These are phyloP conservation scores for Boletales sp. DNA, from an alignment of 768 basidiomycete genomes.

Conservation along the genomic window DNA sequence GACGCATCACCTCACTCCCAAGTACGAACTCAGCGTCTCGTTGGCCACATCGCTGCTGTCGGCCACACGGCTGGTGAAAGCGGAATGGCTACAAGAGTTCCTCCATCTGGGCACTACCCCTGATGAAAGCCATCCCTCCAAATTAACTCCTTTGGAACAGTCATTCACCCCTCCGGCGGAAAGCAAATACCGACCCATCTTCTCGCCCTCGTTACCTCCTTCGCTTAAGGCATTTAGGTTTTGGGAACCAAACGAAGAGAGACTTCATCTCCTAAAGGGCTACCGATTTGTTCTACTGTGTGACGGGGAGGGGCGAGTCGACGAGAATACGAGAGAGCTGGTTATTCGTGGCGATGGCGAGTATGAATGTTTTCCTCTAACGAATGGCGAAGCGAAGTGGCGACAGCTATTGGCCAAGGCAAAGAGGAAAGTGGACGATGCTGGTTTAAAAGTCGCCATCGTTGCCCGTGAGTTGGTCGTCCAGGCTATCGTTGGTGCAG, in stretches of 20 bases:
- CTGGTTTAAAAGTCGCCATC: slow-evolving; percentile 46
- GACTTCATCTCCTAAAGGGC: slow-evolving; percentile 49
- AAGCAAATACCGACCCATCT: slow-evolving; percentile 56
- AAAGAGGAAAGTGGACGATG: slow-evolving; percentile 42
- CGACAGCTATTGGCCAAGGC: slow-evolving; percentile 50
- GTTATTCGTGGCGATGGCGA: slow-evolving; percentile 55
- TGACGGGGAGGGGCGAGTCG: slow-evolving; percentile 49
- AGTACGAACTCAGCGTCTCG: slow-evolving; percentile 44
- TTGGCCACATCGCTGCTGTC: slow-evolving; percentile 60
- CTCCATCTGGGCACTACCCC: slow-evolving; percentile 45
- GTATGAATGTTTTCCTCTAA: slow-evolving; percentile 60
- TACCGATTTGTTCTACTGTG: slow-evolving; percentile 60
- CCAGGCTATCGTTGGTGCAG: slow-evolving; percentile 47
- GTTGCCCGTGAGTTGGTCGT: slow-evolving; percentile 50
- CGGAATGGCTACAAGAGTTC: slow-evolving; percentile 65
- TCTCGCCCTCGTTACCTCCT: slow-evolving; percentile 46
- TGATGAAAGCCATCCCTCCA: slow-evolving; percentile 30
- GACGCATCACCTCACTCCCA: slow-evolving; percentile 63
- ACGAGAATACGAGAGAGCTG: slow-evolving; percentile 49
- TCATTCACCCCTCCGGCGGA: slow-evolving; percentile 47
- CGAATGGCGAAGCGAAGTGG: slow-evolving; percentile 46
- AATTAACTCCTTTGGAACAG: slow-evolving; percentile 43
- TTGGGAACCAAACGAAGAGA: slow-evolving; percentile 68
- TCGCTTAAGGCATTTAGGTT: slow-evolving; percentile 48
- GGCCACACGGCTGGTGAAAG: slow-evolving; percentile 55